These are phyloP conservation scores for Xylaria curta DNA, from an alignment of 495 filamentous ascomycete genomes.

Conservation along the genomic window DNA sequence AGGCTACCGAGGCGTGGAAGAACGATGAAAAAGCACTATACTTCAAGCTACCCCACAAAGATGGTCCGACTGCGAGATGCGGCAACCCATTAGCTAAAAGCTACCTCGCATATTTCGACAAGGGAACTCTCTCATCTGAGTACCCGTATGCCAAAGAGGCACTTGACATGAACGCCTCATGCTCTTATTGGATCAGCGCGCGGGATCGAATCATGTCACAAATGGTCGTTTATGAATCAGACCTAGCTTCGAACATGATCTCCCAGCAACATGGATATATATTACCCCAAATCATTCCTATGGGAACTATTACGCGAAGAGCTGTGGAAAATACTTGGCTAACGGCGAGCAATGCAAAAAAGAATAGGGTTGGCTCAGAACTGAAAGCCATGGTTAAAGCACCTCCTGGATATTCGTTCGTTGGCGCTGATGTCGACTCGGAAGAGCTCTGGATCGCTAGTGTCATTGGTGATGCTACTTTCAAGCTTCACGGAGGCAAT, in stretches of 20 bases:
- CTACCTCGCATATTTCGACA: conserved; percentile 90
- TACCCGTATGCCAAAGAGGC: conserved; percentile 91
- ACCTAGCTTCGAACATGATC: conserved; percentile 45
- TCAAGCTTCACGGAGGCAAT: conserved; percentile 92
- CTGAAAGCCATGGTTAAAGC: conserved; percentile 96
- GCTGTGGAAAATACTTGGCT: conserved; percentile 99
- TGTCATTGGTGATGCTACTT: conserved; percentile 91
- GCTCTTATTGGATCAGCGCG: conserved; percentile 98
- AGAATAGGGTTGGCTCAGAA: conserved; percentile 94
- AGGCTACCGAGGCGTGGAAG: conserved; percentile 65
- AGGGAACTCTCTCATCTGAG: conserved; percentile 82
- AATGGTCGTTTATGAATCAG: conserved; percentile 85
- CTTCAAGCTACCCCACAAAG: conserved; percentile 96
- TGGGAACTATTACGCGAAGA: conserved; percentile 97
- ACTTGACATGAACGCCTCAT: conserved; percentile 96
- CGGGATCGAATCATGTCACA: conserved; percentile 90
- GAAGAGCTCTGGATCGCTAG: conserved; percentile 99
- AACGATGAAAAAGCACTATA: conserved; percentile 73
- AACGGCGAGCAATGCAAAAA: conserved; percentile 95
- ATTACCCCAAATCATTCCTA: conserved; percentile 97
- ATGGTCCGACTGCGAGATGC: conserved; percentile 85
- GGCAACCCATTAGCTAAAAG: conserved; percentile 86
- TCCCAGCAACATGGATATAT: conserved; percentile 69
- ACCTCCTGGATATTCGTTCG: conserved; percentile 88
- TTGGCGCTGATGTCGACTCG: conserved; percentile 98